phyloP scores from a whole-genome alignment of 2,329 filamentous ascomycete genomes.

The Fusarium penzigii region DNA sequence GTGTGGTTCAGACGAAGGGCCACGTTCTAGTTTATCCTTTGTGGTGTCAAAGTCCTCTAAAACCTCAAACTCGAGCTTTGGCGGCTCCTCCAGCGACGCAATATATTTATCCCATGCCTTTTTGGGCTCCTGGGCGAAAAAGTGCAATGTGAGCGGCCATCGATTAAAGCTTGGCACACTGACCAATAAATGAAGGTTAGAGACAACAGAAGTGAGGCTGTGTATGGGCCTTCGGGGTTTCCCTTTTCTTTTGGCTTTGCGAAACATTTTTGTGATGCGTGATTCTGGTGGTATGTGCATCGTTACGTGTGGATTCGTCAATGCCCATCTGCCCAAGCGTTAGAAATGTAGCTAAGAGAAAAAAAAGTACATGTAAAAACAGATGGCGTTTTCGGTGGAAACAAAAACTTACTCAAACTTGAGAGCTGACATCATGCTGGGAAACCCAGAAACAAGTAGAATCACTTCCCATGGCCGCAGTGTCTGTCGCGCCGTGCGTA shows the following conservation, averaged over 20 bases:
- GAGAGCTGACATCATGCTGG: conserved; percentile 80
- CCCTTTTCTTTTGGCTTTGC: conserved; percentile 50
- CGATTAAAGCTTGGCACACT: conserved; percentile 75
- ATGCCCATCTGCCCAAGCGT: conserved; percentile 70
- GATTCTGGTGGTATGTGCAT: conserved; percentile 70
- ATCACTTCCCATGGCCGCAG: conserved; percentile 92
- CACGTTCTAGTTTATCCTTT: conserved; percentile 3
- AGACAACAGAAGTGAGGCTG: conserved; percentile 68
- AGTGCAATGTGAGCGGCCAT: conserved; percentile 81
- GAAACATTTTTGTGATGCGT: conserved; percentile 56
- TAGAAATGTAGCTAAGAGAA: conserved; percentile 7
- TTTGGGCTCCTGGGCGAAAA: conserved; percentile 73
- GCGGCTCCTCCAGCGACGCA: conserved; percentile 46
- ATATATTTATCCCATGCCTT: conserved; percentile 66
- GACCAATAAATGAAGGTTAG: conserved; percentile 79
- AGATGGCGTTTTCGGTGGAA: background rate
- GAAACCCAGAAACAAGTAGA: conserved; percentile 83
- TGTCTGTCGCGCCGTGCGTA: conserved; percentile 65
- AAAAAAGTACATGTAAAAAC: background rate
- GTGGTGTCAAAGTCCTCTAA: conserved; percentile 54
- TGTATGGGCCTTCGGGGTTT: conserved; percentile 58
- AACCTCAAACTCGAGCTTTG: conserved; percentile 53
- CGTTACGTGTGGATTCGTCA: conserved; percentile 82
- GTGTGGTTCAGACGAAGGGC: conserved; percentile 28
- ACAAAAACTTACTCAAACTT: conserved; percentile 78